Evolutionary conservation across 2,329 filamentous ascomycete species (phyloP).

Genomic region (Aspergillus novofumigatus): DNA sequence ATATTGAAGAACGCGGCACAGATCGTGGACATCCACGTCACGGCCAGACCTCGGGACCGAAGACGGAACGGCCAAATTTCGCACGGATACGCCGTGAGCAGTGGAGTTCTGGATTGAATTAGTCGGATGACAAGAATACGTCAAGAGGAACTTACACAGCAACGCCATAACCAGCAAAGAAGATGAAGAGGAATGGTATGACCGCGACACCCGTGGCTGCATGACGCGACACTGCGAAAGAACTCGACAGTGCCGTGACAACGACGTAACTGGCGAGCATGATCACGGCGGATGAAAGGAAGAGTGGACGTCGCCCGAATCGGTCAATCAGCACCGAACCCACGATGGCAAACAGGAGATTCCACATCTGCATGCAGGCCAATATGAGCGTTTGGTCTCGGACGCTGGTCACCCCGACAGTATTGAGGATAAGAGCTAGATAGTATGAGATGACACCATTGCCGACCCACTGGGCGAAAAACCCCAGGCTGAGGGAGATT

Average conservation of each 20-base stretch:
- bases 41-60: constrained; percentile 21
- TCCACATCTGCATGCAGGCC: constrained; percentile 20
- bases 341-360: constrained; percentile 7
- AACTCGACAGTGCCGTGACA: too few species aligned
- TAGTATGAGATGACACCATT: constrained; percentile 24
- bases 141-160: too few species aligned
- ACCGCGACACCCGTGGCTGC: too few species aligned
- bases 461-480: constrained; percentile 22
- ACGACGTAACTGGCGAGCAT: too few species aligned
- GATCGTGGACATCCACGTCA: constrained; percentile 14
- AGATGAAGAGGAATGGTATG: too few species aligned
- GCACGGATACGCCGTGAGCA: constrained; percentile 14
- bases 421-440: constrained; percentile 11
- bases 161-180: too few species aligned
- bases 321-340: too few species aligned
- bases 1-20: constrained; percentile 7
- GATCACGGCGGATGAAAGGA: too few species aligned
- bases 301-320: too few species aligned
- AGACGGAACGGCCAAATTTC: constrained; percentile 24
- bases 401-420: constrained; percentile 17
- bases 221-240: too few species aligned
- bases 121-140: too few species aligned
- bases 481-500: constrained; percentile 10
- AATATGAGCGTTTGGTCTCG: constrained; percentile 14
- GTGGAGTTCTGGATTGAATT: too few species aligned